phyloP scores from a whole-genome alignment of 129 eudicot species.

The Tagetes erecta region DNA sequence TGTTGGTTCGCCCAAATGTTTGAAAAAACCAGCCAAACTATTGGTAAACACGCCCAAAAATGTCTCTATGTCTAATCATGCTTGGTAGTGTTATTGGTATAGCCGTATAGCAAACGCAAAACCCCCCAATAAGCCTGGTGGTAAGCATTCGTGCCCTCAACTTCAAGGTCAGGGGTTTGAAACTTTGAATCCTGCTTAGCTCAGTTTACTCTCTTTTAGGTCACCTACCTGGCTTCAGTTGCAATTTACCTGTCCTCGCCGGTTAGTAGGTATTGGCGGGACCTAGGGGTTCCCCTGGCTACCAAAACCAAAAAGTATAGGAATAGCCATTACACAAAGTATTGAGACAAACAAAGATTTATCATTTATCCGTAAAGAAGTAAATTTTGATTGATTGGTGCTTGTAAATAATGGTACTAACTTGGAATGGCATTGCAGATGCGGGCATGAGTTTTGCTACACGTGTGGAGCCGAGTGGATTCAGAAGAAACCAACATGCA shows the following conservation, averaged over 20 bases:
- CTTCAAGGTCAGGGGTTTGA: too few species aligned
- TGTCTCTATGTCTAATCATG: background rate
- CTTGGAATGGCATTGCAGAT: slow-evolving; percentile 42
- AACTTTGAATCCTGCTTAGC: too few species aligned
- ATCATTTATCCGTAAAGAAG: background rate
- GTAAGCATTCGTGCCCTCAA: too few species aligned
- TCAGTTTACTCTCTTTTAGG: too few species aligned
- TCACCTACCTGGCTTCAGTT: too few species aligned
- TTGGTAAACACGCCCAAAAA: background rate
- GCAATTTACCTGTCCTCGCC: too few species aligned
- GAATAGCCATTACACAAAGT: background rate
- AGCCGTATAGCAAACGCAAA: background rate
- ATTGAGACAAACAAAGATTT: background rate
- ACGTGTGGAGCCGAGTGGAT: slow-evolving; percentile 76
- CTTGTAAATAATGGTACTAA: slow-evolving; percentile 8
- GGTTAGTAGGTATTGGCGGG: too few species aligned
- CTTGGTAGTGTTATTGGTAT: background rate
- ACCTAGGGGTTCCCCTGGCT: too few species aligned
- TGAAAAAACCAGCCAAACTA: too few species aligned
- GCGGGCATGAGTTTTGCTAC: slow-evolving; percentile 79
- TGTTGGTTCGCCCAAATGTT: too few species aligned
- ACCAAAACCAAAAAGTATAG: background rate
- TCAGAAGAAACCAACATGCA: slow-evolving; percentile 64
- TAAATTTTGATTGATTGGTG: slow-evolving; percentile 17
- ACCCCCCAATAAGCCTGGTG: background rate